A percentile compares a stretch with the other conserved stretches of the same genome.
Evolutionary conservation across 495 filamentous ascomycete species (phyloP).

Genomic region (Neurospora hispaniola): DNA sequence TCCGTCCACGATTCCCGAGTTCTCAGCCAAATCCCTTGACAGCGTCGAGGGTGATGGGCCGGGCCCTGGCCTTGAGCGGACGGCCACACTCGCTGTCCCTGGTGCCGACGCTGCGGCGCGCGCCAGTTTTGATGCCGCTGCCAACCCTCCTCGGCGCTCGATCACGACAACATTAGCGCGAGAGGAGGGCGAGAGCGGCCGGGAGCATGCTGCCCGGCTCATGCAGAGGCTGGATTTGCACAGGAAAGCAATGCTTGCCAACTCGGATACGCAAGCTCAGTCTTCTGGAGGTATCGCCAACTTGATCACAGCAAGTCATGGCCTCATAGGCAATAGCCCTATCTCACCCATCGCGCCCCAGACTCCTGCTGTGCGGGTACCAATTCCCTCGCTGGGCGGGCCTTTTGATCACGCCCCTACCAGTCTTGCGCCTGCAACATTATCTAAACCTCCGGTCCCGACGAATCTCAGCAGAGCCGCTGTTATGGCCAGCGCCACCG

Average conservation of each 20-base stretch:
- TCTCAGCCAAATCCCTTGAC: constrained; percentile 67
- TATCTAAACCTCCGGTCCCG: constrained; percentile 74
- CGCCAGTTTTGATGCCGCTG: constrained; percentile 60
- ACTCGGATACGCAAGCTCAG: constrained; percentile 24
- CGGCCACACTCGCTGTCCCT: constrained; percentile 55
- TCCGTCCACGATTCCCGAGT: constrained; percentile 76
- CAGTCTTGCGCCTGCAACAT: constrained; percentile 69
- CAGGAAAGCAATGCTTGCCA: constrained; percentile 56
- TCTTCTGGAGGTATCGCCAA: constrained; percentile 68
- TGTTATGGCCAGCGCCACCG: constrained; percentile 64
- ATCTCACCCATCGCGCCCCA: constrained; percentile 14
- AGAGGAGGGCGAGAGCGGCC: constrained; percentile 52
- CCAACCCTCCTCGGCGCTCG: constrained; percentile 33
- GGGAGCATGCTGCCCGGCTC: constrained; percentile 74
- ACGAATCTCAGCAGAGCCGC: constrained; percentile 84
- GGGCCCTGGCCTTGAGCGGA: constrained; percentile 38
- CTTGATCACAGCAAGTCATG: constrained; percentile 77
- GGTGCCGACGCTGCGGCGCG: constrained; percentile 50
- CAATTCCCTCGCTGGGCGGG: constrained; percentile 6
- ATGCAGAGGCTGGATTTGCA: constrained; percentile 90
- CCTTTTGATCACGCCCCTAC: constrained; percentile 33
- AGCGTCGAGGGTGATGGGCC: constrained; percentile 45
- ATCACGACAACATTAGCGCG: constrained; percentile 33
- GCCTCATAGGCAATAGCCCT: constrained; percentile 46
- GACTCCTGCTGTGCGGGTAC: constrained; percentile 12